Base-by-base conservation (phyloP, 208 protist genomes). In the Herpetomonas tarakana region DNA sequence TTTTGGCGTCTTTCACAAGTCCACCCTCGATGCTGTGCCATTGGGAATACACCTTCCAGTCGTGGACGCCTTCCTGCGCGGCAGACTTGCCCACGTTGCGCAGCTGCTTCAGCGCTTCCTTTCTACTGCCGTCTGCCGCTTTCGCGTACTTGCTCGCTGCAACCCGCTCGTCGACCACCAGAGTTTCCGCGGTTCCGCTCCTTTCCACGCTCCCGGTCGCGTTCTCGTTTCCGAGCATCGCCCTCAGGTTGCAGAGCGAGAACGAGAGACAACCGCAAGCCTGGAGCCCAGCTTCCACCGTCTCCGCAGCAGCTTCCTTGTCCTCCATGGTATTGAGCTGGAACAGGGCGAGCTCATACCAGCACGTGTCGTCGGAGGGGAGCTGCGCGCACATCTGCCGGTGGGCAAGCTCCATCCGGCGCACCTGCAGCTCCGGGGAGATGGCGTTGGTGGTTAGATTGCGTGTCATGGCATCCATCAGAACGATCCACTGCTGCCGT, bases 1-100 rank as follows among this genome's bases (percentile, higher is more conserved):
- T 91, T 31, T 76, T 76, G 0, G 49, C 19, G 67, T 94, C 84
- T 27, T 65, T 57, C 2, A 71, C 59, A 28, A 85, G 57, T 61
- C 58, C 64, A 16, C 69, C 52, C 54, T 94, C 84, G 1, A 61
- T 67, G 12, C 41, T 71, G 44, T 70, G 69, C 88, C 88, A 94
- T 63, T 94, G 88, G 26, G 82, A 77, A 72, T 82, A 94, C 35
- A 94, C 64, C 62, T 80, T 82, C 83, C 84, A 92, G 45, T 92
- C 84, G n/a, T 59, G 62, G 25, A 91, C 31, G 54, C 62, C 68
- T 28, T 83, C 58, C 24, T 72, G 59, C 29, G 74, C 83, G 1
- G 88, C 88, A 4, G 39, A 41, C 57, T 94, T 92, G 7, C 88
- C 88, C 52, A 74, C 46, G 16, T 62, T 51, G 19, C 88, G 78